A percentile compares a stretch with the other conserved stretches of the same genome.
These are phyloP conservation scores for Arctium minus DNA, from an alignment of 129 eudicot genomes.

Conservation along the genomic window DNA sequence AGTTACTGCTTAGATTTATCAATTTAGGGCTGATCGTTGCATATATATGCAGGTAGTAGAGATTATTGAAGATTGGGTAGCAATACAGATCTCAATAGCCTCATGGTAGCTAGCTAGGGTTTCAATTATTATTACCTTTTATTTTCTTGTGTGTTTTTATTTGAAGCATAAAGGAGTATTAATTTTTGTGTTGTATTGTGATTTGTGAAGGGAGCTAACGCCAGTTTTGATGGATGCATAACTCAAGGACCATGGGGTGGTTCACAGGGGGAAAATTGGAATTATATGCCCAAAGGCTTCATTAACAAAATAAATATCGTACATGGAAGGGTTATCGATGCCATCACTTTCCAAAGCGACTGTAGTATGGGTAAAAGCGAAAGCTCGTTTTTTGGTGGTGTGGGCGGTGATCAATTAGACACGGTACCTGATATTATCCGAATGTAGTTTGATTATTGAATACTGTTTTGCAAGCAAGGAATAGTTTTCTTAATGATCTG, in stretches of 20 bases:
- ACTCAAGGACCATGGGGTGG: conserved; percentile 21
- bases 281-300: neutral
- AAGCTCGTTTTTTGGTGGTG: neutral
- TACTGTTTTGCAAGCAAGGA: too few species aligned
- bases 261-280: neutral
- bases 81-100: neutral
- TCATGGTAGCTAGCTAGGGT: neutral
- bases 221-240: neutral
- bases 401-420: neutral
- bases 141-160: neutral
- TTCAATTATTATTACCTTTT: neutral
- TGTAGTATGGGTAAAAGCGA: neutral
- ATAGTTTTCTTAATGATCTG: neutral
- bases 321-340: neutral
- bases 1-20: too few species aligned
- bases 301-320: neutral
- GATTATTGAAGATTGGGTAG: too few species aligned
- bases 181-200: neutral
- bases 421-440: neutral
- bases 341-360: neutral
- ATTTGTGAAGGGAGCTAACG: neutral
- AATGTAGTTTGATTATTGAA: neutral
- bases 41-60: too few species aligned
- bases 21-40: neutral
- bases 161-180: neutral